phyloP scores from a whole-genome alignment of 202 grass and related monocot genomes.

The Panicum virgatum region DNA sequence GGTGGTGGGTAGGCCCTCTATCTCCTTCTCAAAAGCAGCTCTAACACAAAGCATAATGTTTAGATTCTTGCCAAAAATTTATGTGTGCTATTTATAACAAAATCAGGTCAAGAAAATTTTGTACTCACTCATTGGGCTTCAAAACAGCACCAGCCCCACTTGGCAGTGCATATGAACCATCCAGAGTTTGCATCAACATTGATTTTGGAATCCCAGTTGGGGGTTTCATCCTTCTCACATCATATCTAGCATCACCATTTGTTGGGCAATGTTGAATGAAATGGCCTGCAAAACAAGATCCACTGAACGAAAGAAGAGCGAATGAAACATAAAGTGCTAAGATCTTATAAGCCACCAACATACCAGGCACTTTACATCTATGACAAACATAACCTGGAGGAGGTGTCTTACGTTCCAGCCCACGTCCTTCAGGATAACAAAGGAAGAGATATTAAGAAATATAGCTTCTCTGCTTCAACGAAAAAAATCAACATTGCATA shows the following conservation, averaged over 20 bases:
- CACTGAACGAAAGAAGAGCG: conserved; percentile 8
- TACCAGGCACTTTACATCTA: conserved; percentile 97
- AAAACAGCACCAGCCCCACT: conserved; percentile 93
- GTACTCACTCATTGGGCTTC: conserved; percentile 87
- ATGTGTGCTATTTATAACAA: not conserved
- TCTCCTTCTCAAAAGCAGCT: conserved; percentile 98
- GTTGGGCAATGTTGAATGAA: conserved; percentile 98
- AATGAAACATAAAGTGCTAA: conserved; percentile 22
- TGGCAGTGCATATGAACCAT: conserved; percentile 94
- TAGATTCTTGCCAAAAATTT: not conserved
- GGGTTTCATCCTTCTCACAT: conserved; percentile 87
- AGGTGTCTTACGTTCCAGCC: conserved; percentile 67
- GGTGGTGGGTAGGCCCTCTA: conserved; percentile 84
- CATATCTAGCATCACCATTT: conserved; percentile 88
- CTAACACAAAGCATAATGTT: conserved; percentile 48
- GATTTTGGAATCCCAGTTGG: conserved; percentile 99
- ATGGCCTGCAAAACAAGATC: conserved; percentile 67
- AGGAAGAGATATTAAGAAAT: conserved; percentile 31
- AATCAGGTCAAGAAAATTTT: conserved; percentile 2
- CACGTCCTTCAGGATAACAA: conserved; percentile 61
- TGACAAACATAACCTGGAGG: conserved; percentile 98
- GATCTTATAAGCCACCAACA: conserved; percentile 34
- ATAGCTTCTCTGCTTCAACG: not conserved
- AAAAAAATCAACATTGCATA: not conserved
- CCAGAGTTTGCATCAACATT: conserved; percentile 92